Conservation (phyloP, 1,139 yeast genomes). For the Saccharomyces hybrid region DNA sequence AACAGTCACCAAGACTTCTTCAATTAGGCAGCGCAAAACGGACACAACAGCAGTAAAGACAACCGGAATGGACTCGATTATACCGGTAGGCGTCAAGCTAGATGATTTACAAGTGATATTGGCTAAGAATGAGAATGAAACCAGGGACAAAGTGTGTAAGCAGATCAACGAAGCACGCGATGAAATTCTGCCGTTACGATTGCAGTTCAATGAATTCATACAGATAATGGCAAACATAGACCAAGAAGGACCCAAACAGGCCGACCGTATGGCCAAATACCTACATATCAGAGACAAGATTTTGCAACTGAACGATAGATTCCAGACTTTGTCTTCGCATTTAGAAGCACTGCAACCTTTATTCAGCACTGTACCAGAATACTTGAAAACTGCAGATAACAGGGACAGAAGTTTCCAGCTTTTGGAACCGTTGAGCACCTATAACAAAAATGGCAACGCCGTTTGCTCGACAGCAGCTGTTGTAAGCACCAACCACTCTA, state of each 20-base stretch:
- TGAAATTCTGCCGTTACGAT: conserved; percentile 24
- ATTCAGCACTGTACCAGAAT: conserved; percentile 23
- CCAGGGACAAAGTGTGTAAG: conserved; percentile 10
- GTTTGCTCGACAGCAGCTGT: conserved; percentile 21
- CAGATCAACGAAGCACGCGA: conserved; percentile 14
- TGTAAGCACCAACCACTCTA: conserved; percentile 15
- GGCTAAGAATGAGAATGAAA: conserved; percentile 9
- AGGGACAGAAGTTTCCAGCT: conserved; percentile 21
- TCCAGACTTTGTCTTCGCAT: conserved; percentile 23
- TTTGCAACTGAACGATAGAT: conserved; percentile 16
- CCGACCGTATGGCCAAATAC: neutral
- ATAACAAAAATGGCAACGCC: conserved; percentile 10
- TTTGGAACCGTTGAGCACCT: conserved; percentile 17
- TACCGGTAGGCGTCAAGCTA: conserved; percentile 8
- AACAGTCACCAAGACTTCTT: neutral
- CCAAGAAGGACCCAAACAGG: conserved; percentile 4
- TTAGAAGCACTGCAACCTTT: conserved; percentile 22
- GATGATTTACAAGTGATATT: conserved; percentile 18
- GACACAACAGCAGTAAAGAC: neutral
- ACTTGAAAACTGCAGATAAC: conserved; percentile 12
- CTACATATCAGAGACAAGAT: conserved; percentile 16
- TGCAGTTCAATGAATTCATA: conserved; percentile 25
- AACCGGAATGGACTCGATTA: neutral
- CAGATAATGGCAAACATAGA: conserved; percentile 22
- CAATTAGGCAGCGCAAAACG: neutral